Percentiles rank a stretch among this genome's conserved stretches.
Conservation (phyloP, 2,329 filamentous ascomycete genomes). For the Aspergillus costaricaensis region DNA sequence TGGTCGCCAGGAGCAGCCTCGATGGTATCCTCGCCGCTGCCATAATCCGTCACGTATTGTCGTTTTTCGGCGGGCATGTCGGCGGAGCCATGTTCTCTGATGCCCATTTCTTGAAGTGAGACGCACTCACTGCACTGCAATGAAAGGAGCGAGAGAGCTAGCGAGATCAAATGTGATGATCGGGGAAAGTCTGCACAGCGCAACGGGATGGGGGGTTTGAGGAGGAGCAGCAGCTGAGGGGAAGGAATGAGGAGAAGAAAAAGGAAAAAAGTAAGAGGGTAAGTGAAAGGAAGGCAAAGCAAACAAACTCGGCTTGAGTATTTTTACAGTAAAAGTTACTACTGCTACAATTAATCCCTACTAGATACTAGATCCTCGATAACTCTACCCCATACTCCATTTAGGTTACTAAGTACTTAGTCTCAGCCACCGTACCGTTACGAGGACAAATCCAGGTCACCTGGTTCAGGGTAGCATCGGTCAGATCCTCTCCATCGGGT, state of each 20-base stretch:
- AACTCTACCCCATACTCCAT: too few relatives aligned
- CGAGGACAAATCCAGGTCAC: background rate
- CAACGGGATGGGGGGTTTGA: background rate
- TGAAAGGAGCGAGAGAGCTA: background rate
- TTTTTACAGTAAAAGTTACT: too few relatives aligned
- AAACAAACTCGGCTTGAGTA: background rate
- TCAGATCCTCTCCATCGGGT: background rate
- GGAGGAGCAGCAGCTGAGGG: background rate
- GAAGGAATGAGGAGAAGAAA: conserved; percentile 2
- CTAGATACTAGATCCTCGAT: too few relatives aligned
- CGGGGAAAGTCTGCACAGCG: background rate
- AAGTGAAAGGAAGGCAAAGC: background rate
- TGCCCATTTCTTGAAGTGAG: conserved; percentile 9
- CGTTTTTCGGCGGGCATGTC: conserved; percentile 21
- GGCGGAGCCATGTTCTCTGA: conserved; percentile 27
- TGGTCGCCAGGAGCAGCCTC: conserved; percentile 28
- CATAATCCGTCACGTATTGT: background rate
- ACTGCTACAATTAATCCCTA: too few relatives aligned
- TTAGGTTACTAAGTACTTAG: background rate
- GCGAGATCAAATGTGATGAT: background rate
- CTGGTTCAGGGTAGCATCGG: background rate
- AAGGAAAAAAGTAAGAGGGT: background rate
- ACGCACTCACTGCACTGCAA: too few relatives aligned
- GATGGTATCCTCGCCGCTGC: conserved; percentile 25
- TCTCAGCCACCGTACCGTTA: background rate